phyloP scores from a whole-genome alignment of 2,329 filamentous ascomycete genomes.

The Lizonia empirigonia region DNA sequence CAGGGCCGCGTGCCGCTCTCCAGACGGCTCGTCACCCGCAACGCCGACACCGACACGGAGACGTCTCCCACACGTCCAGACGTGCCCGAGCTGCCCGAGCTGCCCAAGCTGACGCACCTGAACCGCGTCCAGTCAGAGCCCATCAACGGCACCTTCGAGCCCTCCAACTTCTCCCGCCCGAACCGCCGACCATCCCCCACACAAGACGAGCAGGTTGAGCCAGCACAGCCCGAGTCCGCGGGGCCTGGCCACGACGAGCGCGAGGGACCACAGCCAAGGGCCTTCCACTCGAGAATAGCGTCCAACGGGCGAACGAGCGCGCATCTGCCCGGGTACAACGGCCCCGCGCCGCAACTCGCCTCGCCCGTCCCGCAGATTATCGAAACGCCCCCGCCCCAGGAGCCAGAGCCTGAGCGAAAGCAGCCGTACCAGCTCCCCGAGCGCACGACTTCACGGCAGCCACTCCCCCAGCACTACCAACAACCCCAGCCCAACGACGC shows the following conservation, averaged over 20 bases:
- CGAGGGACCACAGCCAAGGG: conserved; percentile 49
- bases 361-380: conserved; percentile 62
- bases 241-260: conserved; percentile 39
- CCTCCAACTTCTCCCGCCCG: conserved; percentile 67
- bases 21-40: conserved; percentile 68
- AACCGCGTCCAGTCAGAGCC: conserved; percentile 74
- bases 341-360: conserved; percentile 19
- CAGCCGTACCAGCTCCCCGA: conserved; percentile 53
- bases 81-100: conserved; percentile 45
- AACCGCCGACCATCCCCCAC: conserved; percentile 35
- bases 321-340: conserved; percentile 55
- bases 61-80: conserved; percentile 55
- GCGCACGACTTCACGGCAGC: conserved; percentile 56
- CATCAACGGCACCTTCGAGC: conserved; percentile 46
- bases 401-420: conserved; percentile 39
- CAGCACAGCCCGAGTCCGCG: conserved; percentile 24
- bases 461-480: conserved; percentile 31
- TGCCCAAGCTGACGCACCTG: conserved; percentile 54
- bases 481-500: conserved; percentile 35
- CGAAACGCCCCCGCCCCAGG: conserved; percentile 62
- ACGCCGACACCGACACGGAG: conserved; percentile 66
- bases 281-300: conserved; percentile 62
- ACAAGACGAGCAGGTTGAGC: conserved; percentile 32
- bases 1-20: conserved; percentile 77
- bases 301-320: conserved; percentile 63